phyloP scores from a whole-genome alignment of 352 stramenopile species.

The Peronosclerospora sorghi region DNA sequence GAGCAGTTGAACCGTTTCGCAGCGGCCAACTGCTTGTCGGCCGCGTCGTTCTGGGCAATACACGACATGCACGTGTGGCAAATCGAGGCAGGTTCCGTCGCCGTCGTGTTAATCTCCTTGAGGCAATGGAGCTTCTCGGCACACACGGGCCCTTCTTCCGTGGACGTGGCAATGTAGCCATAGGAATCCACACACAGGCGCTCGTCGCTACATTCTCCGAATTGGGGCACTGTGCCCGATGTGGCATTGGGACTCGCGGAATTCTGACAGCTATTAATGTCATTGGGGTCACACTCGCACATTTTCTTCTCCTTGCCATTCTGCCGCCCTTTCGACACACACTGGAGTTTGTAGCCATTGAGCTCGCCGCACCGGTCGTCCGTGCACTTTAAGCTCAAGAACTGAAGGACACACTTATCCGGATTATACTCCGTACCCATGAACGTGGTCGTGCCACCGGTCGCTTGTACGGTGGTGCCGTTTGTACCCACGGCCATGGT shows the following conservation, averaged over 20 bases:
- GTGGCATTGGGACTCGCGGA: slow-evolving; percentile 23
- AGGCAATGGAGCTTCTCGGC: slow-evolving; percentile 66
- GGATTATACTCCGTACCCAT: slow-evolving; percentile 63
- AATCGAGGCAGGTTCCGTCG: slow-evolving; percentile 43
- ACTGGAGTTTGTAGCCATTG: slow-evolving; percentile 62
- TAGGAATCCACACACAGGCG: slow-evolving; percentile 48
- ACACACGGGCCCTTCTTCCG: slow-evolving; percentile 39
- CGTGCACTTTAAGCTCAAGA: slow-evolving; percentile 48
- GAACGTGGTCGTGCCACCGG: slow-evolving; percentile 38
- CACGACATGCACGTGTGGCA: slow-evolving; percentile 79
- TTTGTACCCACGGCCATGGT: slow-evolving; percentile 51
- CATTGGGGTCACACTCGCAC: slow-evolving; percentile 39
- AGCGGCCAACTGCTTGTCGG: slow-evolving; percentile 34
- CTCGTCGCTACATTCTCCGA: slow-evolving; percentile 48
- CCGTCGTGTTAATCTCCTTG: slow-evolving; percentile 55
- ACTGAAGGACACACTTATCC: slow-evolving; percentile 53
- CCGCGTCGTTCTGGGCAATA: slow-evolving; percentile 59
- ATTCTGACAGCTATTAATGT: slow-evolving; percentile 41
- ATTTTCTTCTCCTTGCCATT: slow-evolving; percentile 58
- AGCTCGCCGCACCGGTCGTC: slow-evolving; percentile 46
- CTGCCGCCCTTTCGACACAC: slow-evolving; percentile 42
- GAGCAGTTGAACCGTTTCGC: slow-evolving; percentile 68
- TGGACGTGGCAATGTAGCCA: slow-evolving; percentile 45
- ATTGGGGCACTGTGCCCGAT: slow-evolving; percentile 37
- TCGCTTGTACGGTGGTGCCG: slow-evolving; percentile 42